Conservation (phyloP, 2,329 filamentous ascomycete genomes). For the Cladosporium halotolerans region DNA sequence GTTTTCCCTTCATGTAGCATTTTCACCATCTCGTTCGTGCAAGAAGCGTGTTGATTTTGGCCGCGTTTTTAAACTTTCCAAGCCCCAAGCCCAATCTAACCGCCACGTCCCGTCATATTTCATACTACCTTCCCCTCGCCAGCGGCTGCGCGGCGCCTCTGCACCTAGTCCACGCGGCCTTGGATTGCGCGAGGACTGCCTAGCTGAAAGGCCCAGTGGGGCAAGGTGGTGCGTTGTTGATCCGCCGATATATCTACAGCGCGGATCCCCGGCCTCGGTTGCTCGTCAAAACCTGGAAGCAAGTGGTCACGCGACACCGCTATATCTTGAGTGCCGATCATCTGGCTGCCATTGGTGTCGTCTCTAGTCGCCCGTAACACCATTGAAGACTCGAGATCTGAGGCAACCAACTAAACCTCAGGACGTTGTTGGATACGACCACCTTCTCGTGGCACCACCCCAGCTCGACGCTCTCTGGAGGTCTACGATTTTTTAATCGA, state of each 20-base stretch:
- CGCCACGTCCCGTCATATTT: not conserved
- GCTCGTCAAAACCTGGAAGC: not conserved
- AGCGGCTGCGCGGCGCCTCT: not conserved
- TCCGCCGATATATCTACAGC: too few species aligned
- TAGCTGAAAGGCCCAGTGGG: too few species aligned
- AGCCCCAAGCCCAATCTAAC: not conserved
- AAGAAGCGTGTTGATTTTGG: not conserved
- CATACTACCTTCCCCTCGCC: not conserved
- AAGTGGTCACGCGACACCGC: conserved; percentile 2
- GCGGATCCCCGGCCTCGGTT: not conserved
- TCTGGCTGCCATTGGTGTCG: not conserved
- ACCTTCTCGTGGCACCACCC: too few species aligned
- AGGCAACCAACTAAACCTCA: too few species aligned
- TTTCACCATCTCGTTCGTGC: not conserved
- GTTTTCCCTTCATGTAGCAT: not conserved
- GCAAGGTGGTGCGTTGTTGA: too few species aligned
- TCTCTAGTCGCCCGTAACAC: not conserved
- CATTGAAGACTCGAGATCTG: too few species aligned
- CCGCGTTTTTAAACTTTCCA: not conserved
- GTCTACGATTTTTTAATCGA: too few species aligned
- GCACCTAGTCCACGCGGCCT: conserved; percentile 4
- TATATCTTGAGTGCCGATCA: not conserved
- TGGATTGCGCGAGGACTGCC: not conserved
- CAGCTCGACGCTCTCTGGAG: too few species aligned
- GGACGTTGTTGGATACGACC: too few species aligned